Conservation (phyloP, 371 early-diverging fungal species). For the Mucor ambiguus region DNA sequence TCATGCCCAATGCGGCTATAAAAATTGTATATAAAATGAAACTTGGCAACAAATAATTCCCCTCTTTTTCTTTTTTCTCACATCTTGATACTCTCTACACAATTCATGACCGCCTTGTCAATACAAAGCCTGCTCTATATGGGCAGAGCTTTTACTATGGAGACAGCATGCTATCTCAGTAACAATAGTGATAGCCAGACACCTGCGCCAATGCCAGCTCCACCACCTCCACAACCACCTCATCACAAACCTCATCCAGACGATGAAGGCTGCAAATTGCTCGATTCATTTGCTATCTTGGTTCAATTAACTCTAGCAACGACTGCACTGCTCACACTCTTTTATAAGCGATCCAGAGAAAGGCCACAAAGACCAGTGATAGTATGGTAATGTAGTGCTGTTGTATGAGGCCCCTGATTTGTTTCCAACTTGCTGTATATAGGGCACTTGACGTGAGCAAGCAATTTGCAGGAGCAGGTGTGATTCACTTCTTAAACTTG, state of each 20-base stretch:
- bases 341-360: slow-evolving; percentile 62
- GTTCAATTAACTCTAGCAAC: slow-evolving; percentile 63
- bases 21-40: background rate
- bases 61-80: background rate
- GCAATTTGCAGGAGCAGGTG: slow-evolving; percentile 61
- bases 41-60: background rate
- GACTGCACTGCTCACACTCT: slow-evolving; percentile 58
- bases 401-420: background rate
- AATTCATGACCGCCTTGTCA: slow-evolving; percentile 6
- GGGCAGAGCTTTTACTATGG: slow-evolving; percentile 3
- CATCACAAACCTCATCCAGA: slow-evolving; percentile 21
- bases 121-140: slow-evolving; percentile 12
- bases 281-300: slow-evolving; percentile 66
- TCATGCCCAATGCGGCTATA: background rate
- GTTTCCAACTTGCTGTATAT: slow-evolving; percentile 5
- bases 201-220: background rate
- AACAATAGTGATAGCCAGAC: background rate
- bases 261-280: slow-evolving; percentile 55
- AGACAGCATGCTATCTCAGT: background rate
- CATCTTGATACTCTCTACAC: background rate
- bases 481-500: slow-evolving; percentile 64
- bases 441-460: slow-evolving; percentile 71
- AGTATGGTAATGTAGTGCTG: slow-evolving; percentile 51
- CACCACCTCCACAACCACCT: background rate
- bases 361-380: slow-evolving; percentile 63